Percentiles rank a stretch among this genome's conserved stretches.
Evolutionary conservation across 352 stramenopile genomes (phyloP).

Genomic region (Globisporangium spiculum): DNA sequence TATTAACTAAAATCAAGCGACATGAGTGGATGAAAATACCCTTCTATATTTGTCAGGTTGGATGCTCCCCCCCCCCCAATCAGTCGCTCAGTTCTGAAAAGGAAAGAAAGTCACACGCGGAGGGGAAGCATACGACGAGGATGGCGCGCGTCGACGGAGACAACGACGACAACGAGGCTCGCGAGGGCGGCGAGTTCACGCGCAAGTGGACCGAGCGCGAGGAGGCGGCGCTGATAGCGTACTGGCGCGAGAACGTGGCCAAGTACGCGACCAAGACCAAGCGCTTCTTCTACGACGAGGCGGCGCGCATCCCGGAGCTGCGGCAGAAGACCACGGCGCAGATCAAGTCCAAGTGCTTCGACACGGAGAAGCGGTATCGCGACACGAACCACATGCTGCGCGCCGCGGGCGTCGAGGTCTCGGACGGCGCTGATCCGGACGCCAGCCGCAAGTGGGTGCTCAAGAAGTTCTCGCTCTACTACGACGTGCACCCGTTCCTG

Average conservation of each 20-base stretch:
- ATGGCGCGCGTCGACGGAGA: not conserved
- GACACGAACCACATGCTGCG: conserved; percentile 13
- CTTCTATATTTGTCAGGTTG: not conserved
- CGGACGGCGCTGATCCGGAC: not conserved
- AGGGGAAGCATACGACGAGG: not conserved
- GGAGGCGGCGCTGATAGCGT: conserved; percentile 17
- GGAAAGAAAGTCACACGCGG: not conserved
- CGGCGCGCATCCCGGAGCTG: conserved; percentile 14
- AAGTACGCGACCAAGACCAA: conserved; percentile 20
- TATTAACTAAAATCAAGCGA: not conserved
- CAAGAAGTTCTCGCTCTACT: conserved; percentile 23
- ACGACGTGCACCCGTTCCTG: conserved; percentile 22
- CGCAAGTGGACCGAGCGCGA: conserved; percentile 20
- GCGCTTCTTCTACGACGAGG: conserved; percentile 20
- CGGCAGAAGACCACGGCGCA: conserved; percentile 15
- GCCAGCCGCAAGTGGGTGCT: conserved; percentile 9
- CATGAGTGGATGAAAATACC: not conserved
- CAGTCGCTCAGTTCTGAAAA: not conserved
- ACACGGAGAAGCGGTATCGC: conserved; percentile 22
- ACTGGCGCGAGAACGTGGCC: conserved; percentile 17
- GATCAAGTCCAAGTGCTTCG: conserved; percentile 24
- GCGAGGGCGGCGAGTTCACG: conserved; percentile 6
- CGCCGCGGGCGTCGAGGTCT: conserved; percentile 3
- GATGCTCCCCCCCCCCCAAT: not conserved
- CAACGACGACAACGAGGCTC: not conserved